Evolutionary conservation across 495 filamentous ascomycete genomes (phyloP).

Genomic region (Sphaerosporella brunnea): DNA sequence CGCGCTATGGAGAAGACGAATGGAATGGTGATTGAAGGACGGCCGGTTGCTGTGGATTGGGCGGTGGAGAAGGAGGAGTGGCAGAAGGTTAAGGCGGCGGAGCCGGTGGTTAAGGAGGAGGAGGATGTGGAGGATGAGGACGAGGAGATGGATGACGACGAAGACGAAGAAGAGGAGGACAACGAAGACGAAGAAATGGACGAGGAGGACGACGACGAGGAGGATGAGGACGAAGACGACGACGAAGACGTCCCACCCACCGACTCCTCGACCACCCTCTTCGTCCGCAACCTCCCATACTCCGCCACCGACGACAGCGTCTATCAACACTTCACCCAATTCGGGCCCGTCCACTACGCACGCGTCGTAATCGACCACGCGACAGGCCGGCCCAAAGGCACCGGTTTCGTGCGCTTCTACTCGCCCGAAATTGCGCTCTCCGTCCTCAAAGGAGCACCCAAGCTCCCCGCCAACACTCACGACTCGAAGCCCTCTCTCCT

Average conservation of each 20-base stretch:
- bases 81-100: constrained; percentile 26
- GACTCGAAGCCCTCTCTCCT: constrained; percentile 55
- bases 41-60: constrained; percentile 84
- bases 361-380: constrained; percentile 69
- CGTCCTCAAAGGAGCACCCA: constrained; percentile 60
- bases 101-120: constrained; percentile 28
- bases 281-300: constrained; percentile 90
- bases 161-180: constrained; percentile 27
- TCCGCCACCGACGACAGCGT: constrained; percentile 60
- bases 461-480: constrained; percentile 27
- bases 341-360: constrained; percentile 73
- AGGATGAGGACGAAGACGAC: constrained; percentile 19
- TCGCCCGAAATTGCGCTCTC: constrained; percentile 48
- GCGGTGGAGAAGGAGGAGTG: constrained; percentile 70
- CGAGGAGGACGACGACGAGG: constrained; percentile 27
- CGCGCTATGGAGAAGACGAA: constrained; percentile 71
- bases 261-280: constrained; percentile 56
- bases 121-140: constrained; percentile 34
- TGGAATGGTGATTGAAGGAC: constrained; percentile 74
- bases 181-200: constrained; percentile 29
- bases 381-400: constrained; percentile 72
- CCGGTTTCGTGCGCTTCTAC: constrained; percentile 88
- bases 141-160: constrained; percentile 28
- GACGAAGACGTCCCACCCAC: constrained; percentile 25
- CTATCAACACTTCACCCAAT: constrained; percentile 63